Percentiles rank a stretch among this genome's conserved stretches.
These are phyloP conservation scores for Thermochaetoides thermophila DNA, from an alignment of 495 filamentous ascomycete genomes.

Conservation along the genomic window DNA sequence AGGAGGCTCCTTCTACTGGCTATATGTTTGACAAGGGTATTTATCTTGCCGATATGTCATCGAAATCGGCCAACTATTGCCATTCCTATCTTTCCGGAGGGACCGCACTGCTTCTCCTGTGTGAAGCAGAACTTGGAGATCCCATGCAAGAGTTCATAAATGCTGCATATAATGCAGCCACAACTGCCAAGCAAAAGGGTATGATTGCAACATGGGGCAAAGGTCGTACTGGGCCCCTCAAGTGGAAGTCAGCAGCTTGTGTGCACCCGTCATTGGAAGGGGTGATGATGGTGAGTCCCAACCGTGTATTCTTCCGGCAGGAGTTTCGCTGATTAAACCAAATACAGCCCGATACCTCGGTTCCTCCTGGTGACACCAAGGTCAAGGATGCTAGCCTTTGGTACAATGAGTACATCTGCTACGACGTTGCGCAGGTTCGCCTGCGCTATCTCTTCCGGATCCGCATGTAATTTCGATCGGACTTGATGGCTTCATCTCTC, in stretches of 20 bases:
- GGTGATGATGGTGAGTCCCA: slow-evolving; percentile 41
- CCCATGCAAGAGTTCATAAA: slow-evolving; percentile 45
- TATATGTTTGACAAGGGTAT: slow-evolving; percentile 84
- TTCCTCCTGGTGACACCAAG: slow-evolving; percentile 24
- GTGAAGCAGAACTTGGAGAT: slow-evolving; percentile 63
- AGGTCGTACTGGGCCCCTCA: slow-evolving; percentile 42
- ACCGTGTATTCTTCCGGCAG: background rate
- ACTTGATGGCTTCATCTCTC: background rate
- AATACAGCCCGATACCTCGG: slow-evolving; percentile 30
- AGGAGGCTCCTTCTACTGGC: slow-evolving; percentile 63
- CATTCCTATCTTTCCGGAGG: slow-evolving; percentile 28
- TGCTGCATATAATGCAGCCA: slow-evolving; percentile 44
- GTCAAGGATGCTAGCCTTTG: slow-evolving; percentile 21
- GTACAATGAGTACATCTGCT: slow-evolving; percentile 67
- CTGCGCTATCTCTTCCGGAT: slow-evolving; percentile 65
- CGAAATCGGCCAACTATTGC: slow-evolving; percentile 66
- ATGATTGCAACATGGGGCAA: slow-evolving; percentile 51
- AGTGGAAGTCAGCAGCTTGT: slow-evolving; percentile 62
- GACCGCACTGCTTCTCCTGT: slow-evolving; percentile 49
- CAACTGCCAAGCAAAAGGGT: slow-evolving; percentile 42
- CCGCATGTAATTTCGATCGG: slow-evolving; percentile 22
- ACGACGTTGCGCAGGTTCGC: slow-evolving; percentile 63
- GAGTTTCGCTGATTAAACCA: slow-evolving; percentile 7
- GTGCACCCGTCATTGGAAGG: slow-evolving; percentile 49
- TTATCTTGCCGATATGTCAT: slow-evolving; percentile 72